Base-by-base conservation (phyloP, 441 rosid species). In the Sinapis alba region DNA sequence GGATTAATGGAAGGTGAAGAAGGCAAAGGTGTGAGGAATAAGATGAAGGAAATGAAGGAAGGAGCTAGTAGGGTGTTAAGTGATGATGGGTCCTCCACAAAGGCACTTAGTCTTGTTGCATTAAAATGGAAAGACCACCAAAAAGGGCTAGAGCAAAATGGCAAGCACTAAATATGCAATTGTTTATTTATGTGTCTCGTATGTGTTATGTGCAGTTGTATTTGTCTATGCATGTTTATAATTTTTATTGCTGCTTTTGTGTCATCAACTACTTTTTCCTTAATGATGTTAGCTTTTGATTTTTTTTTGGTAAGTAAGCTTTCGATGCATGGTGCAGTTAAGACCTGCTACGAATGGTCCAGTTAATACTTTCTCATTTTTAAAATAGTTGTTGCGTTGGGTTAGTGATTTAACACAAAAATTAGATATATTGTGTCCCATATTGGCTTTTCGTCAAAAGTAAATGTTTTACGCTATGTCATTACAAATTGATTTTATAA, bases 1-100 rank as follows among this genome's bases (percentile, higher is more conserved):
- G 74, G 65, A 3, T 62, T 81, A 7, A 83, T 83, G 78, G 79
- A 81, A 73, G 86, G 84, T 51, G 84, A 81, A 71, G 81, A 74
- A 74, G 81, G 84, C 1, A 73, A 72, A 71, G 32, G 26, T 13
- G 63, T 69, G 61, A 57, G 83, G 54, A 76, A 62, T 6, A 73
- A 59, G 45, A 76, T 76, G 75, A 66, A 65, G 34, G 68, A 72
- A 8, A 30, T 81, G 73, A 78, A 76, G 32, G 75, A 75, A 53
- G 82, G 64, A 41, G 81, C 86, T 63, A 10, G 41, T 18, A 73
- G 62, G 47, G 86, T 60, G 12, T 8, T 78, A 45, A 41, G 61
- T 19, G 72, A 78, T 51, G 84, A 83, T 74, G 86, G 86, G 3
- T 72, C 84, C 12, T 83, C 82, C n/a, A 26, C 71, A 4, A 72